Percentiles rank a stretch among this genome's conserved stretches.
phyloP scores from a whole-genome alignment of 192 early-diverging fungal genomes.

The Backusella morwellensis region DNA sequence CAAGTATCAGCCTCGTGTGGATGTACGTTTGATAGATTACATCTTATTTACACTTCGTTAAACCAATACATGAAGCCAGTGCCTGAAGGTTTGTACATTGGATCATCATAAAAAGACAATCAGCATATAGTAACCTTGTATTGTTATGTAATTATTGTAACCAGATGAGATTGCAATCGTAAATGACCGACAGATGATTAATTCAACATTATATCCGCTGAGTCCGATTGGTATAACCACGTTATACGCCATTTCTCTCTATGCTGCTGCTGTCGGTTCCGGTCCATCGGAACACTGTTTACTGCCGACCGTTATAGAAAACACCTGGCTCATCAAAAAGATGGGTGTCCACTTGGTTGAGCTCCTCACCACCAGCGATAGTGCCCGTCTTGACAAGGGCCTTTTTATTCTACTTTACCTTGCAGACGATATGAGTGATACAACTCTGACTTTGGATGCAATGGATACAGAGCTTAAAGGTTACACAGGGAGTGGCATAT shows the following conservation, averaged over 20 bases:
- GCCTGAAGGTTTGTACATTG: neutral
- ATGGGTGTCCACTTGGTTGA: neutral
- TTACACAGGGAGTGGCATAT: neutral
- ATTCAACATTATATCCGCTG: slow-evolving; percentile 7
- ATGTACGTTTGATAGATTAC: slow-evolving; percentile 7
- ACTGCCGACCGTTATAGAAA: neutral
- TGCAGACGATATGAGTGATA: slow-evolving; percentile 12
- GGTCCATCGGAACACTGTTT: neutral
- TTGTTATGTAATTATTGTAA: neutral
- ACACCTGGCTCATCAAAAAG: neutral
- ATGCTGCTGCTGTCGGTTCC: neutral
- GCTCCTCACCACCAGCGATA: neutral
- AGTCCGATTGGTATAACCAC: slow-evolving; percentile 9
- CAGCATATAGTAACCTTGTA: neutral
- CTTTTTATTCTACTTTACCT: slow-evolving; percentile 11
- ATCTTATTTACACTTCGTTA: neutral
- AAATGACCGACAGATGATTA: slow-evolving; percentile 5
- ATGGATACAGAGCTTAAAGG: slow-evolving; percentile 8
- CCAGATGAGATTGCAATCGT: neutral
- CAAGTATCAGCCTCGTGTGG: slow-evolving; percentile 2
- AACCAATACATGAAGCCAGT: neutral
- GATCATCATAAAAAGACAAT: neutral
- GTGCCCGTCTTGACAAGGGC: neutral
- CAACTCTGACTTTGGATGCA: slow-evolving; percentile 1
- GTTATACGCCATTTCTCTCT: neutral